A percentile compares a stretch with the other conserved stretches of the same genome.
phyloP scores from a whole-genome alignment of 768 basidiomycete genomes.

The Amyloporia xantha region DNA sequence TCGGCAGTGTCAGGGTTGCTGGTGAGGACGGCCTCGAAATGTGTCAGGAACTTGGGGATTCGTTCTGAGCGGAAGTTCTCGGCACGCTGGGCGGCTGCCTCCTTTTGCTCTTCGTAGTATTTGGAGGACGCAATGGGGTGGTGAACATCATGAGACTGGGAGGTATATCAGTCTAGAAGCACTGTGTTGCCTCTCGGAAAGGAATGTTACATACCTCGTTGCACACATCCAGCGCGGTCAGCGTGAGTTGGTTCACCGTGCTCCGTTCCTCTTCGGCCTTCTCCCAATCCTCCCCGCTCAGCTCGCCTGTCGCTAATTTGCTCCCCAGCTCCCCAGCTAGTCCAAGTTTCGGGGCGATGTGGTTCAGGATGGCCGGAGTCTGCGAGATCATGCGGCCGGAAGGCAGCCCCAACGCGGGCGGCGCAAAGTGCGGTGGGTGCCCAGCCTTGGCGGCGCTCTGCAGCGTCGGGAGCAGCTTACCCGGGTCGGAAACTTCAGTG shows the following conservation, averaged over 20 bases:
- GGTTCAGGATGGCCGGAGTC: conserved; percentile 31
- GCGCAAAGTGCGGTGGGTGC: conserved; percentile 32
- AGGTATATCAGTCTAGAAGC: not conserved
- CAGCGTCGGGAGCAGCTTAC: conserved; percentile 14
- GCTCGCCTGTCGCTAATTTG: conserved; percentile 7
- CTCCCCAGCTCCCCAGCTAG: conserved; percentile 23
- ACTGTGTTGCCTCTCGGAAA: not conserved
- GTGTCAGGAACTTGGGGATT: conserved; percentile 35
- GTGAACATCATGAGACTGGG: conserved; percentile 24
- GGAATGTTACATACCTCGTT: conserved; percentile 31
- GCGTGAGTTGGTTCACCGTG: conserved; percentile 31
- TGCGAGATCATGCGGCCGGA: conserved; percentile 28
- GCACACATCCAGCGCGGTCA: conserved; percentile 29
- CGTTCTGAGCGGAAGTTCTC: conserved; percentile 29
- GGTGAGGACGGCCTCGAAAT: conserved; percentile 29
- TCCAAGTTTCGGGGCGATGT: conserved; percentile 28
- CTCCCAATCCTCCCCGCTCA: conserved; percentile 22
- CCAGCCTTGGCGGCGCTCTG: conserved; percentile 13
- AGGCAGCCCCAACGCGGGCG: conserved; percentile 31
- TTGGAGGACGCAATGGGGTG: conserved; percentile 29
- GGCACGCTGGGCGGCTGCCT: conserved; percentile 26
- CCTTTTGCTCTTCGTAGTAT: conserved; percentile 39
- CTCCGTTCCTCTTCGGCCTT: conserved; percentile 25
- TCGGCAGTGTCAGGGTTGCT: conserved; percentile 19
- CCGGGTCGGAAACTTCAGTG: conserved; percentile 19